Base-by-base conservation (phyloP, 495 filamentous ascomycete genomes). In the Paragyromitra xinjiangensis region DNA sequence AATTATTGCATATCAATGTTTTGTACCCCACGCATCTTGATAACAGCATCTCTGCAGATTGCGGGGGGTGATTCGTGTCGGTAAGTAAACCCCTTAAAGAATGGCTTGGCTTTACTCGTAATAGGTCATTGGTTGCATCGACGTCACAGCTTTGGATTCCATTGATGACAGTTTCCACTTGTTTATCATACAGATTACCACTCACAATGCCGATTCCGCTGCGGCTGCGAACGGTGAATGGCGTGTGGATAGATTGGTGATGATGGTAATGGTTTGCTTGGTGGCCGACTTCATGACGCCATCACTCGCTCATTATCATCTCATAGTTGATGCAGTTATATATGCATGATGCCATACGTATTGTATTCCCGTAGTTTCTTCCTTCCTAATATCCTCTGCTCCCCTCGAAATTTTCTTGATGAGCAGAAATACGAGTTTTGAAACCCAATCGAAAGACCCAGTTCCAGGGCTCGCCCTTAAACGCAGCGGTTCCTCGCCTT, bases 61-160 rank as follows among this genome's bases (percentile, higher is more conserved):
- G 8, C 44, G 3, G 16, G 24, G 55, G 55, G 26, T 8, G 55
- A 58, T 58, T 34, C 55, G 55, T 34, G 24, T 58, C 55, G 55
- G 59, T 42, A 63, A 63, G 5, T n/a, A 8, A 19, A 12, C n/a
- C n/a, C 59, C 62, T 65, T 71, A 63, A 51, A 58, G 8, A 56
- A 55, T 40, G 61, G 19, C 61, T 72, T 64, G 69, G 56, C 29
- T 53, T 53, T 29, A 34, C 42, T 69, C 24, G 56, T 42, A 62
- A 22, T 14, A 37, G 0, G 44, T 40, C 6, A 75, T 55, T 65
- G 74, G 74, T 24, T 29, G 39, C 44, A 24, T n/a, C 61, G 74
- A 77, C 74, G 74, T 73, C 74, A 77, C 51, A 40, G 64, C 40
- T 64, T 61, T 37, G 12, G 68, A 14, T 58, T 48, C 59, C 61